Evolutionary conservation across 306 rosid genomes (phyloP), one percentile per base, ranked within the genome.

Genomic region (Adenanthera pavonina): DNA sequence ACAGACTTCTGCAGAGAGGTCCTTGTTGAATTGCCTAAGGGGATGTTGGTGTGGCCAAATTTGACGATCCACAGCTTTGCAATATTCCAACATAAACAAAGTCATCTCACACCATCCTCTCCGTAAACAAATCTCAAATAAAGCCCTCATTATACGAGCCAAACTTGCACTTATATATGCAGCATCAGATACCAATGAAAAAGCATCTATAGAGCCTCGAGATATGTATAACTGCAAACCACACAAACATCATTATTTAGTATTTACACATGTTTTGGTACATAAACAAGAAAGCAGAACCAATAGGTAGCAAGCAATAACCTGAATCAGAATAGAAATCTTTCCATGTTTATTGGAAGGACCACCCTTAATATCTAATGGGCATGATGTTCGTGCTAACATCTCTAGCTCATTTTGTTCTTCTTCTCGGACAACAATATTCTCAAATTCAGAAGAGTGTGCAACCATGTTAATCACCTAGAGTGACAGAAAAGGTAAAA

Each of bases 51-150:
- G 91, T 0, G 99, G 97, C 99, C 99, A 95, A 83, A 95, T 79
- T 93, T 92, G 94, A 77, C 94, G 97, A 86, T 95, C 99, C 82
- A 95, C 99, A 52, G 97, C 97, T 85, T 93, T 95, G 93, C 99
- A 93, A 85, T 93, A 95, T 78, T 95, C 97, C 91, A 95, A 87
- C 99, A 95, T 90, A 83, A 91, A 93, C 87, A 93, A 46, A 53
- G 97, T 57, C 95, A 93, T 95, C 88, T 92, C 99, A 68, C 92
- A 90, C 99, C 99, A 95, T 85, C 97, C 97, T 79, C 91, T 93
- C 57, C 97, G 89, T 74, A 95, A 78, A 72, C 97, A 95, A 75
- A 95, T 92, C 89, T 95, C 99, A 81, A 93, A 95, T 83, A 95
- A 86, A 64, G 99, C 99, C 77, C 99, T 89, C 80, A 91, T 86